phyloP scores from a whole-genome alignment of 805 yeast genomes.

The Teunomyces atbi region DNA sequence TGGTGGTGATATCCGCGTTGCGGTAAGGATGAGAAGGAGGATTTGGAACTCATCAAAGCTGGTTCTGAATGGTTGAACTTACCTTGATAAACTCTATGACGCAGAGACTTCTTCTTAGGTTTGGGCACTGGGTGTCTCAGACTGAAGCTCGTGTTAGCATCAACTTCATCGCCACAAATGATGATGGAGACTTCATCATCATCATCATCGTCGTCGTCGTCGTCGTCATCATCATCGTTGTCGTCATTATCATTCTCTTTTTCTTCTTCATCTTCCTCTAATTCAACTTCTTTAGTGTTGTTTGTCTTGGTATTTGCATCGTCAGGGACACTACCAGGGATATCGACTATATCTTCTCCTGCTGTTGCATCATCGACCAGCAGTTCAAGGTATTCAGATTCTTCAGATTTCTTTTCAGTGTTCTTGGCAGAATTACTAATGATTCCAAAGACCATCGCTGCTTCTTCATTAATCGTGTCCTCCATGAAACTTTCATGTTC shows the following conservation, averaged over 20 bases:
- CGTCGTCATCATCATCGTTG: constrained; percentile 20
- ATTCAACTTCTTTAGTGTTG: constrained; percentile 1
- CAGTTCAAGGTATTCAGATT: background rate
- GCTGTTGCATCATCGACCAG: background rate
- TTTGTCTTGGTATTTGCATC: constrained; percentile 1
- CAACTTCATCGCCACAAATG: constrained; percentile 33
- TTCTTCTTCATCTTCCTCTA: background rate
- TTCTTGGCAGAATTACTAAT: constrained; percentile 20
- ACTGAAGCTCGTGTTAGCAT: constrained; percentile 12
- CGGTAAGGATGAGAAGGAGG: constrained; percentile 19
- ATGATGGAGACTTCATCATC: constrained; percentile 40
- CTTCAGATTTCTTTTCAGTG: background rate
- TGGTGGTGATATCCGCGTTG: constrained; percentile 13
- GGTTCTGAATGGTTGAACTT: constrained; percentile 22
- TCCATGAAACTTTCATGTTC: constrained; percentile 13
- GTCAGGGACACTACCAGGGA: constrained; percentile 8
- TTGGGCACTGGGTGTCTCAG: constrained; percentile 3
- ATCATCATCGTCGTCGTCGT: constrained; percentile 31
- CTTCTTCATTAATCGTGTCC: constrained; percentile 36
- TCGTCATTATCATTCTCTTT: constrained; percentile 13
- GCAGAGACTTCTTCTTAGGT: constrained; percentile 1
- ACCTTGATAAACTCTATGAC: constrained; percentile 13
- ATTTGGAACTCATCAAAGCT: constrained; percentile 16
- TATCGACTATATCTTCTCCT: constrained; percentile 3
- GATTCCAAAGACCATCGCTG: constrained; percentile 46